Evolutionary conservation across 257 asterid species (phyloP), one percentile per base, ranked within the genome.

Genomic region (Perilla frutescens): DNA sequence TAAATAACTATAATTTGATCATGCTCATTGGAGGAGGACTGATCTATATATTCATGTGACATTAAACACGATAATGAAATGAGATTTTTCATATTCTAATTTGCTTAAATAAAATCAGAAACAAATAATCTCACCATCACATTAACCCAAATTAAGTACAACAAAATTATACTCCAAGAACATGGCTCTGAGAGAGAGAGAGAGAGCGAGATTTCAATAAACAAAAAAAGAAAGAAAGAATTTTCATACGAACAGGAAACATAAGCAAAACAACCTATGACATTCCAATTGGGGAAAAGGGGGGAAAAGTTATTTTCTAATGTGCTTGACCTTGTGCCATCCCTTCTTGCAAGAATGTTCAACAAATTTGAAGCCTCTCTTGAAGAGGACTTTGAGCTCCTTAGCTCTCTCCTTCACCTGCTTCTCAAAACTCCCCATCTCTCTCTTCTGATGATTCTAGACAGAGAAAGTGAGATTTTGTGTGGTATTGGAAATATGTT

Each of bases 301-400:
- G 8, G 12, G 7, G 14, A 0, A 3, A 6, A 12, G 54, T 70
- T 58, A 79, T 74, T 79, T 80, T 13, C 53, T 84, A 3, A 85
- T 60, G 20, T 77, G 77, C 70, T 84, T 90, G 75, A 84, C 69
- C 87, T 86, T 88, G 83, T 71, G 2, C 93, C 93, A 88, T 64
- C 90, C 93, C 73, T 84, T 90, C 83, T 85, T 91, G 87, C 85
- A 87, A 44, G 91, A 81, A 8, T 70, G 47, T 1, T 86, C 83
- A 3, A 88, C 89, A 55, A 66, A 8, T 72, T 57, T 85, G 77
- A 81, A 74, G 8, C 97, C 93, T 41, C 68, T 88, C 85, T 80
- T 83, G 83, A 88, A 83, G 7, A 81, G 1, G 32, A 1, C 6
- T 48, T 80, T 81, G 48, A 87, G 4, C 37, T 81, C 86, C 29